A percentile compares a stretch with the other conserved stretches of the same genome.
These are phyloP conservation scores for Sanghuangporus baumii DNA, from an alignment of 1,284 basidiomycete species.

Conservation along the genomic window DNA sequence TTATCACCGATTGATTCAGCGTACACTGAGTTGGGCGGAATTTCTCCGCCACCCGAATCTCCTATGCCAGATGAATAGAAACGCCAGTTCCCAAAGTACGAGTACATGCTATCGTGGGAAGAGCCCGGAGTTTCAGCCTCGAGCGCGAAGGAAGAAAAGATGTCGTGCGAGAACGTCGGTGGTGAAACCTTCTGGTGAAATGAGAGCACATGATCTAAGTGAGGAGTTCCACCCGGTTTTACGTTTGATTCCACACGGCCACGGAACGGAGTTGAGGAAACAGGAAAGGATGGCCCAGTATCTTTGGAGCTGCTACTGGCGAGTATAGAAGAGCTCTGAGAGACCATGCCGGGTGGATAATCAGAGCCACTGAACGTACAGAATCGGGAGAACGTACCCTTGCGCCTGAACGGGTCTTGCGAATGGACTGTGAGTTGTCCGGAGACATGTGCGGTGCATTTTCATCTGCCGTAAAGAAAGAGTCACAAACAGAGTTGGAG, in stretches of 20 bases:
- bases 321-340: background rate
- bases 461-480: constrained; percentile 5
- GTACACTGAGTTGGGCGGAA: background rate
- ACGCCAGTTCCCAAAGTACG: constrained; percentile 1
- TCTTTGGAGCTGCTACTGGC: background rate
- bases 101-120: background rate
- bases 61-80: constrained; percentile 3
- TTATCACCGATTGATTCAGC: background rate
- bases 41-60: background rate
- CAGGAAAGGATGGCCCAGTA: background rate
- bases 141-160: constrained; percentile 1
- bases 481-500: background rate
- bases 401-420: constrained; percentile 1
- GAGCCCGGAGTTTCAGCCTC: background rate
- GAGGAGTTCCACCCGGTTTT: background rate
- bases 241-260: background rate
- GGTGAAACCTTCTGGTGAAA: constrained; percentile 14
- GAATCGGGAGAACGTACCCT: background rate
- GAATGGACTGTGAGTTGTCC: background rate
- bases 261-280: background rate
- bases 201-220: constrained; percentile 13
- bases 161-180: constrained; percentile 2
- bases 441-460: background rate
- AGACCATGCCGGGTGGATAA: background rate
- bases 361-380: background rate